Conservation (phyloP, 2,329 filamentous ascomycete species). For the Pseudonectria foliicola region DNA sequence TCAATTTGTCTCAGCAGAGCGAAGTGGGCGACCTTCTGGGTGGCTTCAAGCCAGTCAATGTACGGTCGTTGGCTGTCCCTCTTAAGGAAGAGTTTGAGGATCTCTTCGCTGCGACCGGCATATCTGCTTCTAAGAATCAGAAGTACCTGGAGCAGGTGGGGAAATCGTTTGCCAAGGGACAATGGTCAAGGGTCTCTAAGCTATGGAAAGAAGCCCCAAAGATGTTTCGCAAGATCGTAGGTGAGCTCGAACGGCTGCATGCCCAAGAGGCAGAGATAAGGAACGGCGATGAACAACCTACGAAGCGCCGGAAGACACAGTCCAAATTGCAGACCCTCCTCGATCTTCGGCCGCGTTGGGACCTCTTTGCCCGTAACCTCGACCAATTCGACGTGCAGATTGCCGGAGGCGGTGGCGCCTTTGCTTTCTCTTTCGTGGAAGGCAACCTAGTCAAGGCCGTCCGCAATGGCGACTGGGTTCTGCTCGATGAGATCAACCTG, state of each 20-base stretch:
- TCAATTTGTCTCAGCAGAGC: conserved; percentile 96
- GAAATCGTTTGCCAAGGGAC: conserved; percentile 71
- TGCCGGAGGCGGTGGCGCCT: conserved; percentile 62
- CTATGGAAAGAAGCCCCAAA: conserved; percentile 84
- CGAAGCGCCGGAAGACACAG: conserved; percentile 61
- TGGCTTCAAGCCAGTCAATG: conserved; percentile 92
- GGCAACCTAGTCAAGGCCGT: conserved; percentile 95
- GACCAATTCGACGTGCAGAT: conserved; percentile 76
- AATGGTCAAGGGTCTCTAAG: conserved; percentile 81
- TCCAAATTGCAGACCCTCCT: conserved; percentile 59
- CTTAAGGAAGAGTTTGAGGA: conserved; percentile 92
- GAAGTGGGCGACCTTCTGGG: conserved; percentile 94
- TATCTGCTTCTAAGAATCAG: conserved; percentile 81
- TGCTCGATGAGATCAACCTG: conserved; percentile 95
- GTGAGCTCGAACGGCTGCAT: conserved; percentile 43
- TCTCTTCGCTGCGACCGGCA: conserved; percentile 75
- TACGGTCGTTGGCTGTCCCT: conserved; percentile 78
- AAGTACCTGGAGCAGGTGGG: conserved; percentile 75
- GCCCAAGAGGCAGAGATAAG: conserved; percentile 28
- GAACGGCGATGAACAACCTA: conserved; percentile 44
- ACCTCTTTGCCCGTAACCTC: conserved; percentile 66
- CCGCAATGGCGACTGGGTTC: conserved; percentile 91
- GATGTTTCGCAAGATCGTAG: conserved; percentile 70
- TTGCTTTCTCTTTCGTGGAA: conserved; percentile 94
- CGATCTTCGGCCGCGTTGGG: conserved; percentile 63